phyloP scores from a whole-genome alignment of 2,329 filamentous ascomycete species.

The Sclerotinia glacialis region DNA sequence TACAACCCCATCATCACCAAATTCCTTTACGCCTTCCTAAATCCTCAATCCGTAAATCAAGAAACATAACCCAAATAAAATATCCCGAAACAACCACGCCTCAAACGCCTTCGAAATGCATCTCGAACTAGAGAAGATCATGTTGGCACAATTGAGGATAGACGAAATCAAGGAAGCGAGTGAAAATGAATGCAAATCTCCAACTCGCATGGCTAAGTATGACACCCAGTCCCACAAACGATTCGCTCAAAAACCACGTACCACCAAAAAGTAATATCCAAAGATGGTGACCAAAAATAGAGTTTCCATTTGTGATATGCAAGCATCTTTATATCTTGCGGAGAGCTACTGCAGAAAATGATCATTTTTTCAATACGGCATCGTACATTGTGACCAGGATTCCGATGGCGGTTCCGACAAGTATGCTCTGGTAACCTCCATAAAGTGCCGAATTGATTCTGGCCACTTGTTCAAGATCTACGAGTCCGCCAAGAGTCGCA shows the following conservation, averaged over 20 bases:
- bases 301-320: background rate
- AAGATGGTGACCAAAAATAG: background rate
- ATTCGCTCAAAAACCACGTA: background rate
- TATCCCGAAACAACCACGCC: constrained; percentile 15
- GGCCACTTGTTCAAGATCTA: constrained; percentile 57
- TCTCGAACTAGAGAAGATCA: constrained; percentile 20
- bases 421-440: constrained; percentile 66
- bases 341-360: background rate
- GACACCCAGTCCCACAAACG: background rate
- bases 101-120: constrained; percentile 21
- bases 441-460: constrained; percentile 66
- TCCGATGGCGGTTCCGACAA: constrained; percentile 67
- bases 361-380: constrained; percentile 67
- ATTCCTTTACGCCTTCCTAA: background rate
- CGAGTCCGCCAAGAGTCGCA: constrained; percentile 59
- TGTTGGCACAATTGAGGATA: constrained; percentile 21
- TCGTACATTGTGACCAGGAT: constrained; percentile 72
- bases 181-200: background rate
- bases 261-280: constrained; percentile 2
- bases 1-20: background rate
- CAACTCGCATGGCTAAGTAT: background rate
- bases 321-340: background rate
- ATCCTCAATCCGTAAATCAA: background rate
- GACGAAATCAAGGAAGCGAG: constrained; percentile 17
- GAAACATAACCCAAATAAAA: constrained; percentile 4